These are phyloP conservation scores for Thermomyces lanuginosus DNA, from an alignment of 2,329 filamentous ascomycete genomes.

Conservation along the genomic window DNA sequence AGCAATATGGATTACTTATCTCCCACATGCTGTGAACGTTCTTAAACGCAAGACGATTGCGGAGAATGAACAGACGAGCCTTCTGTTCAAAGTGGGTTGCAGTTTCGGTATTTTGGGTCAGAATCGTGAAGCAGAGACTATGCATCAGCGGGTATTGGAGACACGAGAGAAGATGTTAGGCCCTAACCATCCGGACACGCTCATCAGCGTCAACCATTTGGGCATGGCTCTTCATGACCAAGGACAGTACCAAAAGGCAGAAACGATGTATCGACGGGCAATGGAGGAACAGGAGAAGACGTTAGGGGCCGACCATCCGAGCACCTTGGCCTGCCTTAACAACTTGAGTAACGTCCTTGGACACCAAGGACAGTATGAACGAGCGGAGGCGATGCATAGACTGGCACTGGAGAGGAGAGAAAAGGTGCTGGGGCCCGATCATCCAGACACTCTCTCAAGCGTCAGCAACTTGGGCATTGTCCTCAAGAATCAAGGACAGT, in stretches of 20 bases:
- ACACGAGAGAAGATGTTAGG: conserved; percentile 1
- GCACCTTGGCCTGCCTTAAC: conserved; percentile 1
- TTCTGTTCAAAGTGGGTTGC: conserved; percentile 3
- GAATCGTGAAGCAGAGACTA: conserved; percentile 4
- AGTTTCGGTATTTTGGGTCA: conserved; percentile 5
- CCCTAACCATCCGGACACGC: background rate
- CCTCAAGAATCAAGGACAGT: background rate
- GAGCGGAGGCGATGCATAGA: conserved; percentile 9
- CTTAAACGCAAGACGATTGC: background rate
- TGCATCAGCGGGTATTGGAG: conserved; percentile 1
- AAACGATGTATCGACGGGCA: conserved; percentile 8
- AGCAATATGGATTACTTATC: conserved; percentile 2
- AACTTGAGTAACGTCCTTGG: background rate
- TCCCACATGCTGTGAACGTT: conserved; percentile 2
- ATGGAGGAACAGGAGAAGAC: conserved; percentile 5
- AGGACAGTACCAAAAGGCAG: conserved; percentile 10
- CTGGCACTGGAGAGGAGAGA: conserved; percentile 5
- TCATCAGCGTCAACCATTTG: background rate
- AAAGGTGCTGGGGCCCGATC: conserved; percentile 5
- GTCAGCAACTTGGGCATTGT: conserved; percentile 1
- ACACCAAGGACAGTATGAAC: conserved; percentile 5
- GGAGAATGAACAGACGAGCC: conserved; percentile 1
- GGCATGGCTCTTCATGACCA: conserved; percentile 1
- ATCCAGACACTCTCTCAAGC: conserved; percentile 1
- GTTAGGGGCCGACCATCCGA: conserved; percentile 4